Evolutionary conservation across 148 eudicot species (phyloP), one percentile per base, ranked within the genome.

Genomic region (Silene uniflora): DNA sequence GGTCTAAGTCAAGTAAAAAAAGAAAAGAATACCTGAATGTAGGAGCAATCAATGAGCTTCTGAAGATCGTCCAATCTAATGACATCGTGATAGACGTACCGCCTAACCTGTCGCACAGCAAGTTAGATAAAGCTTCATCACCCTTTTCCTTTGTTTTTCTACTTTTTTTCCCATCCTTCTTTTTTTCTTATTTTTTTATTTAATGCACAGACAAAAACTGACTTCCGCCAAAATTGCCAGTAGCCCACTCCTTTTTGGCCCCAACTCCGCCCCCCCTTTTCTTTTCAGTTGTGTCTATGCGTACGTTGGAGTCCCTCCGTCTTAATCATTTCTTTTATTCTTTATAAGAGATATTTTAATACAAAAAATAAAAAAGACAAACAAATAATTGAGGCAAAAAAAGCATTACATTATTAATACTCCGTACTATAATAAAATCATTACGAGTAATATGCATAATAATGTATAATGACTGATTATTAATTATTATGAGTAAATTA

Each of bases 41-140:
- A 86, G 77, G 90, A 87, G 80, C 98, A 92, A 78, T 92, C 98
- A 77, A 92, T 88, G 88, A 92, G 90, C 85, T 87, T 92, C 85
- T 88, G 89, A 22, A 90, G 87, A 77, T 92, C 97, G 62, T 86
- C 91, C 90, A 90, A 83, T 84, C 98, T 85, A 80, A 90, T 80
- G 35, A 92, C 98, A 82, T 92, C 88, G 79, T 92, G 93, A 79
- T 92, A 90, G 67, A 92, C 91, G 80, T 92, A 92, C 74, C 98
- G 83, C 74, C 98, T 86, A 82, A 92, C 93, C 98, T 92, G 87
- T 78, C 72, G 81, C 73, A 83, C 23, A 56, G 75, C 63, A 58
- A 72, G 29, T 72, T 72, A 60, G 64, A 60, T 71, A 25, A 54
- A 47, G 42, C 39, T 70, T 55, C 3, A 54, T 9, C 21, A 23